Conservation (phyloP, 345 rosid species). For the Eucalyptus cloeziana region DNA sequence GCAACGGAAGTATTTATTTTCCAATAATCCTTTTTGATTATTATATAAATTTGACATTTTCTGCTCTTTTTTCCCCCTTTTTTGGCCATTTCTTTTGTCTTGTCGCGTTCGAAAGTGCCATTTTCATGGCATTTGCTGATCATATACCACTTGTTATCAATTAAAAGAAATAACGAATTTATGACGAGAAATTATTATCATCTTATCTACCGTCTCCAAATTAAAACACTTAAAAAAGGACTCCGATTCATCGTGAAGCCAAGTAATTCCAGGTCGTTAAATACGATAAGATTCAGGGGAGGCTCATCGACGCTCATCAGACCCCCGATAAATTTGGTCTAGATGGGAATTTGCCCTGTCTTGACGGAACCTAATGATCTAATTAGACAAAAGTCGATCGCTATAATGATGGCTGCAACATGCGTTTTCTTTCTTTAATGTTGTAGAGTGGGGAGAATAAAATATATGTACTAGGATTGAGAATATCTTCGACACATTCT, state of each 20-base stretch:
- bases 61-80: neutral
- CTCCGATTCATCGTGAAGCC: fast-evolving
- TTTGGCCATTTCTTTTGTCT: neutral
- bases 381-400: neutral
- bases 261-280: fast-evolving
- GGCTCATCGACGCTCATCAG: neutral
- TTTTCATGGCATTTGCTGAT: neutral
- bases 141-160: neutral
- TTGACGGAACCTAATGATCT: neutral
- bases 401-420: neutral
- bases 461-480: neutral
- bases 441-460: neutral
- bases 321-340: neutral
- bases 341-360: neutral
- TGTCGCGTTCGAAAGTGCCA: neutral
- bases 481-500: neutral
- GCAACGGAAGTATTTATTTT: neutral
- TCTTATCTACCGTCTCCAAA: neutral
- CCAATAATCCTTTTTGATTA: fast-evolving
- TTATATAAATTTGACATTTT: neutral
- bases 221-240: neutral
- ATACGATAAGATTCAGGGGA: neutral
- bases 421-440: neutral
- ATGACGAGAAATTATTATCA: neutral
- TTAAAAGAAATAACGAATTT: neutral